phyloP scores from a whole-genome alignment of 805 yeast genomes.

The Alloascoidea africana region DNA sequence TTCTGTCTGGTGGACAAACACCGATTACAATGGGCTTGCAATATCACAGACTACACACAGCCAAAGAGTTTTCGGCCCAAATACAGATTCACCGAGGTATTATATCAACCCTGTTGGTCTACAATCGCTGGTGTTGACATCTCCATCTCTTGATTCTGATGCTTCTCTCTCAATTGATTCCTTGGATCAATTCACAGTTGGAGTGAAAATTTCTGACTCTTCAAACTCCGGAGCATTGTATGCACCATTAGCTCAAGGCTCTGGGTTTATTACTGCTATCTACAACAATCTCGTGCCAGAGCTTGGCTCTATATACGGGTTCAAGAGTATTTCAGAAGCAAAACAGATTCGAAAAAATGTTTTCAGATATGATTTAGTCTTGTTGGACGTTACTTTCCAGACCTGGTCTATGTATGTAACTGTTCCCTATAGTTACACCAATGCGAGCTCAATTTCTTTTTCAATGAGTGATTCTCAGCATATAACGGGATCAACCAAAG shows the following conservation, averaged over 20 bases:
- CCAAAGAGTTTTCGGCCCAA: constrained; percentile 53
- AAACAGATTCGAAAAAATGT: constrained; percentile 24
- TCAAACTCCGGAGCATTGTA: constrained; percentile 5
- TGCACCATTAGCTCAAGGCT: constrained; percentile 38
- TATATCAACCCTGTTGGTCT: constrained; percentile 33
- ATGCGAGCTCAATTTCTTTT: constrained; percentile 16
- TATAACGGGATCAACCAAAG: constrained; percentile 27
- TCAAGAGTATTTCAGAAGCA: constrained; percentile 26
- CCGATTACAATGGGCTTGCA: constrained; percentile 42
- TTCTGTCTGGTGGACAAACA: constrained; percentile 51
- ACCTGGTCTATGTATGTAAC: constrained; percentile 58
- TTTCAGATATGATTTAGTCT: constrained; percentile 36
- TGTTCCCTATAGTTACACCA: constrained; percentile 24
- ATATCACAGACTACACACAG: constrained; percentile 42
- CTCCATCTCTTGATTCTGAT: neutral
- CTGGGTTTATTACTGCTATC: constrained; percentile 40
- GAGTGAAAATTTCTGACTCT: constrained; percentile 7
- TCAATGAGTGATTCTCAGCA: constrained; percentile 19
- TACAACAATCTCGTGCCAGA: constrained; percentile 17
- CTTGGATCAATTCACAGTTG: neutral
- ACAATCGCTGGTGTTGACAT: constrained; percentile 22
- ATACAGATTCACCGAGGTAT: constrained; percentile 24
- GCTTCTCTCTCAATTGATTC: neutral
- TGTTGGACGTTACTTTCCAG: constrained; percentile 40
- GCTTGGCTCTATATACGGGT: constrained; percentile 48